phyloP scores from a whole-genome alignment of 495 filamentous ascomycete genomes.

The Penicillium argentinense region DNA sequence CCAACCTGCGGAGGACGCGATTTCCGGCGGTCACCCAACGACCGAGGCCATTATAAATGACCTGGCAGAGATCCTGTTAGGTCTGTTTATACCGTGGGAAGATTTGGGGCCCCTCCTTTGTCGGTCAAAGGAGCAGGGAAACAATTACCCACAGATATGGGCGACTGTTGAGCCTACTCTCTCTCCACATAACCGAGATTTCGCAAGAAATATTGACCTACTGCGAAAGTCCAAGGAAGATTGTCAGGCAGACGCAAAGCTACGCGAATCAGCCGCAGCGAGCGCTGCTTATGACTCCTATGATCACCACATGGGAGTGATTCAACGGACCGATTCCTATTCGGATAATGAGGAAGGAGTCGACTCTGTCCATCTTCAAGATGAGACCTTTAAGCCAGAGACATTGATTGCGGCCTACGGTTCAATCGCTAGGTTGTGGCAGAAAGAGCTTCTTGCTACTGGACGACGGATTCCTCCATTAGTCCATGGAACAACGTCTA shows the following conservation, averaged over 20 bases:
- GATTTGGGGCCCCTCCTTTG: no score
- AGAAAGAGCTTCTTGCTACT: no score
- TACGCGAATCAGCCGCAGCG: neutral
- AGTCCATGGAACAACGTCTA: no score
- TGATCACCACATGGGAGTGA: no score
- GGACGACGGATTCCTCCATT: no score
- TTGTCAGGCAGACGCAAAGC: constrained; percentile 1
- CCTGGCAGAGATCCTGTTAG: constrained; percentile 9
- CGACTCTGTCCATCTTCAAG: no score
- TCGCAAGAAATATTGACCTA: constrained; percentile 8
- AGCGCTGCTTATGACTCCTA: neutral
- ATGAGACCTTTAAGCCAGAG: no score
- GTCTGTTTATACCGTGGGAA: constrained; percentile 11
- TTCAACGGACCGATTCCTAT: neutral
- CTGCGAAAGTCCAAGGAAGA: constrained; percentile 7
- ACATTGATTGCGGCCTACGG: no score
- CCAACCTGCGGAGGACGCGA: constrained; percentile 7
- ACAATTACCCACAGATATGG: neutral
- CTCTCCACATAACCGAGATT: neutral
- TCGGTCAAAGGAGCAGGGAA: neutral
- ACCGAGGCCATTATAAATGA: constrained; percentile 10
- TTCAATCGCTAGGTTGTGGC: no score
- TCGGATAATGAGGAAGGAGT: no score
- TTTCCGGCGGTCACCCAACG: constrained; percentile 6
- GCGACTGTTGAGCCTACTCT: constrained; percentile 6